Percentiles rank a stretch among this genome's conserved stretches.
Conservation (phyloP, 2,329 filamentous ascomycete genomes). For the Bipolaris zeicola region DNA sequence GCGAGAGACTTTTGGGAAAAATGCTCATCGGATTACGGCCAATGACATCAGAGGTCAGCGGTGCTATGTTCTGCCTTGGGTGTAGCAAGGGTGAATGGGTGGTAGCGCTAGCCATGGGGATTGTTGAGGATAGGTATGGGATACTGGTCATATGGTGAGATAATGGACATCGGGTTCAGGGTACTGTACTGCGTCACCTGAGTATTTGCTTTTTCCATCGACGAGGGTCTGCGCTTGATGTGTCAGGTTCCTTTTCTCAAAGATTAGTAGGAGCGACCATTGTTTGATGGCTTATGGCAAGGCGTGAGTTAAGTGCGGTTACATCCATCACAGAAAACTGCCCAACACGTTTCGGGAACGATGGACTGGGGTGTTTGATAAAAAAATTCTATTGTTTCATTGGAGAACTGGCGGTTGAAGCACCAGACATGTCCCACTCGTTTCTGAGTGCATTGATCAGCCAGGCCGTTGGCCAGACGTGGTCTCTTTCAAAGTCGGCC, state of each 20-base stretch:
- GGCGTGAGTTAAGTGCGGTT: background rate
- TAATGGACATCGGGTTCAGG: background rate
- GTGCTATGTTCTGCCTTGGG: background rate
- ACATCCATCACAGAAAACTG: background rate
- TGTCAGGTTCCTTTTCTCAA: background rate
- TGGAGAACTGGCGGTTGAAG: conserved; percentile 5
- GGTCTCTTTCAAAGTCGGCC: conserved; percentile 25
- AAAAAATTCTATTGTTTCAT: background rate
- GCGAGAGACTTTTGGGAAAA: background rate
- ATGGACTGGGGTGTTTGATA: background rate
- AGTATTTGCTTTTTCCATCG: no score
- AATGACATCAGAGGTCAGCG: background rate
- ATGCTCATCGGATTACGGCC: background rate
- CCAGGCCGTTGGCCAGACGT: conserved; percentile 42
- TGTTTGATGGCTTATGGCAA: background rate
- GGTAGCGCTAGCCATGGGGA: background rate
- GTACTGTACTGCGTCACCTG: background rate
- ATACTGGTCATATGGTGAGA: background rate
- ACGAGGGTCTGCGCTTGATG: no score
- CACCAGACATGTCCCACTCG: conserved; percentile 29
- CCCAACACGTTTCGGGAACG: background rate
- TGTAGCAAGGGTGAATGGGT: background rate
- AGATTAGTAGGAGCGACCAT: background rate
- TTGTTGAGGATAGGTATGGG: background rate
- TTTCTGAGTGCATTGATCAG: conserved; percentile 34